phyloP scores from a whole-genome alignment of 2,329 filamentous ascomycete species.

The Ceratocystiopsis brevicomis region DNA sequence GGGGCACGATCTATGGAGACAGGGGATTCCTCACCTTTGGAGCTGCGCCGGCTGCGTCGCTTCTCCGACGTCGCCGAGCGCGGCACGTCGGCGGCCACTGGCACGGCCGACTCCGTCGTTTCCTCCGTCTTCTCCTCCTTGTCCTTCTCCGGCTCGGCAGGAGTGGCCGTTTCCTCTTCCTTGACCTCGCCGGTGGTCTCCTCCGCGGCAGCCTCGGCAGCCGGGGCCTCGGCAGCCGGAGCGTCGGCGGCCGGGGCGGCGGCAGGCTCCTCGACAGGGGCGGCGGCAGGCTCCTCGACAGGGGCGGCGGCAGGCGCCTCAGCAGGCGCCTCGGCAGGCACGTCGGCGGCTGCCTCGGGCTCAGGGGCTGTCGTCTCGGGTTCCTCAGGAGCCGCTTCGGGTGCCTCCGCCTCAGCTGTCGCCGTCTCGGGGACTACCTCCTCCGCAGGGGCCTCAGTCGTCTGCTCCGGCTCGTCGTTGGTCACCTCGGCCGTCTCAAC shows the following conservation, averaged over 20 bases:
- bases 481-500: too few relatives aligned
- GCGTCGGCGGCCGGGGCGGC: neutral
- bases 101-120: too few relatives aligned
- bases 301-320: neutral
- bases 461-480: neutral
- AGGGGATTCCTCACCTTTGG: neutral
- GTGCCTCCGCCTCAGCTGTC: too few relatives aligned
- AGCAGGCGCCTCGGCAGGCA: neutral
- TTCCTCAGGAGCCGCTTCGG: too few relatives aligned
- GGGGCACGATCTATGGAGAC: neutral
- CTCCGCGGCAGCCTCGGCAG: neutral
- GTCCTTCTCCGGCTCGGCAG: neutral
- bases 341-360: neutral
- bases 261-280: neutral
- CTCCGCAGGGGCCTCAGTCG: neutral
- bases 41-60: neutral
- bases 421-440: neutral
- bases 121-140: neutral
- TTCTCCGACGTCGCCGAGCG: neutral
- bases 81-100: too few relatives aligned
- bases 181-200: constrained; percentile 1
- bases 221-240: neutral
- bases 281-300: constrained; percentile 2
- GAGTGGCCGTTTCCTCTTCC: neutral
- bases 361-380: too few relatives aligned